These are phyloP conservation scores for Acer negundo DNA, from an alignment of 345 rosid species.

Conservation along the genomic window DNA sequence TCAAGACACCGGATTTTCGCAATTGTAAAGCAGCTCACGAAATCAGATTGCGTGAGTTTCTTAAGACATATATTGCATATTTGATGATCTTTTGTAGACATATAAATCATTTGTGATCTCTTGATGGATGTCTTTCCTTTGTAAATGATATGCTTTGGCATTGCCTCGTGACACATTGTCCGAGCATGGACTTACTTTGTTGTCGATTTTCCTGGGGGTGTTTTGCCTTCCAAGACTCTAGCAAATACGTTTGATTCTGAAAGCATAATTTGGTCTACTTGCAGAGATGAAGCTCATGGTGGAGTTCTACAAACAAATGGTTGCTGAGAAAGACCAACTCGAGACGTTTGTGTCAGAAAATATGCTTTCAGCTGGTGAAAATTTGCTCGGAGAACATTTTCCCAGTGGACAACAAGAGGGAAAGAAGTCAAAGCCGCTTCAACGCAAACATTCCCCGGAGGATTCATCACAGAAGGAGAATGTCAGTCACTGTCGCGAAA, in stretches of 20 bases:
- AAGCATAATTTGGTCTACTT: neutral
- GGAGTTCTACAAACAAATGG: conserved; percentile 27
- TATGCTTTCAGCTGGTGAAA: neutral
- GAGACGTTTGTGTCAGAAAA: neutral
- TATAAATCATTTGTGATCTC: neutral
- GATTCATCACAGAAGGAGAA: neutral
- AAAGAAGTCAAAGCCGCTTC: neutral
- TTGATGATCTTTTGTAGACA: neutral
- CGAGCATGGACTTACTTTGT: neutral
- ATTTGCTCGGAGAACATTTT: neutral
- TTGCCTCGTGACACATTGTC: neutral
- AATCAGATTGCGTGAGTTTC: conserved; percentile 23
- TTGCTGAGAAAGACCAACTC: neutral
- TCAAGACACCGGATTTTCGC: conserved; percentile 28
- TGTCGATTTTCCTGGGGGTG: neutral
- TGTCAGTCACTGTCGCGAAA: conserved; percentile 10
- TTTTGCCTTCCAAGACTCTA: neutral
- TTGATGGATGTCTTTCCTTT: neutral
- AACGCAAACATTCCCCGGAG: no score
- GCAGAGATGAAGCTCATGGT: conserved; percentile 32
- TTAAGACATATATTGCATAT: neutral
- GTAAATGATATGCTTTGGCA: neutral
- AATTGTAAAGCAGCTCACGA: conserved; percentile 27
- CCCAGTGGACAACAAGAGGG: neutral
- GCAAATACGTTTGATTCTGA: neutral